A percentile compares a stretch with the other conserved stretches of the same genome.
Conservation (phyloP, 306 rosid species). For the Prunus mira region DNA sequence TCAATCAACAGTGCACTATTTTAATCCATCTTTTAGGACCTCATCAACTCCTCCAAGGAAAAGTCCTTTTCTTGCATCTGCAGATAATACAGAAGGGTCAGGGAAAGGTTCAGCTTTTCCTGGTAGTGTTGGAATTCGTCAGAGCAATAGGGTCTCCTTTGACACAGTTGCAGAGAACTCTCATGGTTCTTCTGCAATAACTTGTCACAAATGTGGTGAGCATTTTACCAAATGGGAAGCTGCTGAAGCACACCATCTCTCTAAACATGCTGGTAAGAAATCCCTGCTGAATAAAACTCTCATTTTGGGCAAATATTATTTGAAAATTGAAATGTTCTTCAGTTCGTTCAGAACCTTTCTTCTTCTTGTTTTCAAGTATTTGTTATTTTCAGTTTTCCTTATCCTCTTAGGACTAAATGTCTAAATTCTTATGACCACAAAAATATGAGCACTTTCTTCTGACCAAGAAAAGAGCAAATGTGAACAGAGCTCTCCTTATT, state of each 20-base stretch:
- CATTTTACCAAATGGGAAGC: constrained; percentile 81
- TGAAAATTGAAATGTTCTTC: not conserved
- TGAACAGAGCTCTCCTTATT: not conserved
- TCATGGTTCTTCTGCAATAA: constrained; percentile 43
- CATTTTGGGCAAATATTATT: constrained; percentile 2
- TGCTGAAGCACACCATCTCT: constrained; percentile 87
- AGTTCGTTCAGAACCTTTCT: not conserved
- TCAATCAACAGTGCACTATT: constrained; percentile 67
- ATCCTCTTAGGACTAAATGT: constrained; percentile 19
- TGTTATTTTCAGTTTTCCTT: constrained; percentile 13
- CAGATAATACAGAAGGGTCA: constrained; percentile 55
- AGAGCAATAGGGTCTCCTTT: constrained; percentile 51
- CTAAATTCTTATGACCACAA: constrained; percentile 31
- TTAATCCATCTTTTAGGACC: constrained; percentile 54
- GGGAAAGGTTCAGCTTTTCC: constrained; percentile 28
- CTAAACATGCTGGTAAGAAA: constrained; percentile 80
- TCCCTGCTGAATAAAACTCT: not conserved
- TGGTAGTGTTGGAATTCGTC: constrained; percentile 38
- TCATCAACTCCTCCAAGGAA: constrained; percentile 66
- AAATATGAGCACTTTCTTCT: constrained; percentile 13
- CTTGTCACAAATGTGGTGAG: constrained; percentile 90
- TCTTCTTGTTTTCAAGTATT: not conserved
- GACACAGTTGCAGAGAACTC: constrained; percentile 31
- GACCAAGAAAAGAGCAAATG: not conserved
- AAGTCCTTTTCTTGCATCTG: constrained; percentile 39